Conservation (phyloP, 371 early-diverging fungal species). For the Apophysomyces sp. region DNA sequence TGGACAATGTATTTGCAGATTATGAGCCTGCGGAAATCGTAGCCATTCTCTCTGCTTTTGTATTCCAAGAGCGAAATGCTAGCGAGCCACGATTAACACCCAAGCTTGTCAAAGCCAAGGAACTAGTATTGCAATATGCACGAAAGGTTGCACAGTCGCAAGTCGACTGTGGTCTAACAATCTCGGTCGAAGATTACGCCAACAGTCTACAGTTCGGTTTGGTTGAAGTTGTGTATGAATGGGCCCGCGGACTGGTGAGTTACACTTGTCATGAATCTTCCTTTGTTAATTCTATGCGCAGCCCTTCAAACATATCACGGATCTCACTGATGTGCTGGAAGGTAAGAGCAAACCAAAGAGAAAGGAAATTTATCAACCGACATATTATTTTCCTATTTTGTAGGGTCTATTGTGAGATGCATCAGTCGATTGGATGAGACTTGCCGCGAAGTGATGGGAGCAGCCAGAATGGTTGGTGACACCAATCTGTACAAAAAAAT, state of each 20-base stretch:
- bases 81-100: slow-evolving; percentile 66
- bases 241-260: slow-evolving; percentile 90
- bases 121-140: slow-evolving; percentile 64
- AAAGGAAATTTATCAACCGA: not conserved
- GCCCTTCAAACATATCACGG: slow-evolving; percentile 93
- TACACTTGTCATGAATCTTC: not conserved
- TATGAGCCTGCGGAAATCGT: slow-evolving; percentile 93
- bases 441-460: slow-evolving; percentile 92
- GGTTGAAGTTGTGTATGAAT: slow-evolving; percentile 97
- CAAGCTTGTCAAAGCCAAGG: slow-evolving; percentile 59
- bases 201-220: slow-evolving; percentile 78
- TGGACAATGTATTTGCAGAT: slow-evolving; percentile 93
- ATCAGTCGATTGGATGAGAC: slow-evolving; percentile 98
- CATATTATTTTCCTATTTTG: slow-evolving; percentile 16
- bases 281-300: slow-evolving; percentile 4
- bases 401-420: slow-evolving; percentile 92
- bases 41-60: slow-evolving; percentile 94
- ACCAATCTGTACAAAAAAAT: slow-evolving; percentile 91
- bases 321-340: slow-evolving; percentile 94
- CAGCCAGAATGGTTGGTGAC: slow-evolving; percentile 96
- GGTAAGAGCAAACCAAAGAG: slow-evolving; percentile 37
- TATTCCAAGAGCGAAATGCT: slow-evolving; percentile 90
- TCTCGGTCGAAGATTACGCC: slow-evolving; percentile 51
- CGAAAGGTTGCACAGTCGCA: slow-evolving; percentile 74
- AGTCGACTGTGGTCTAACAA: slow-evolving; percentile 67